Evolutionary conservation across 257 asterid species (phyloP), one percentile per base, ranked within the genome.

Genomic region (Gardenia jasminoides): DNA sequence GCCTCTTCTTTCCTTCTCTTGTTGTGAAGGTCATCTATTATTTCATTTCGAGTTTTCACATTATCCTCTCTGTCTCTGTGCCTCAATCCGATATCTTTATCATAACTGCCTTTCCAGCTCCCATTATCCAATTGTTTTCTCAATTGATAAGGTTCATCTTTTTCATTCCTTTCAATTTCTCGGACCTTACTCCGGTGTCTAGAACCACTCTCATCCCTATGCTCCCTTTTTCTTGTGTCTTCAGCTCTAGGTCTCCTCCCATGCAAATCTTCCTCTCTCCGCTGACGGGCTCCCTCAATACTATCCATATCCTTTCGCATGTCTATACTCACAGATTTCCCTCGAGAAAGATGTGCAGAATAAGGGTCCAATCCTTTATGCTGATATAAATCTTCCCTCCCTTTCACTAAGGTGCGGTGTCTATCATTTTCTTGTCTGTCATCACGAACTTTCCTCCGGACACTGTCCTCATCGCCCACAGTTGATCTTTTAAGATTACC

Each of bases 1-100:
- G 82, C 52, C 83, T 84, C 97, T 70, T 92, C 99, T 87, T 88
- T 91, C 88, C 97, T 92, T 87, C 92, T 89, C 84, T 88, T 92
- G 87, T 74, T 83, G 76, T 84, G 90, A 81, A 81, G 82, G 83
- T 87, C 93, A 82, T 88, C 97, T 41, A 81, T 79, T 46, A 84
- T 87, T 52, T 87, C 96, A 74, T 79, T 80, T 79, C 90, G 90
- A 64, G 79, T 79, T 87, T 87, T 93, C 43, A 82, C 56, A 81
- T 76, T 81, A 80, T 88, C 95, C 75, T 83, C 94, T 86, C 92
- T 85, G 64, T 87, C 96, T 86, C 94, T 90, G 41, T 83, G 90
- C 80, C 90, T 88, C 10, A 89, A 85, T 78, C 85, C 91, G 46
- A 81, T 54, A 81, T 88, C 93, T 78, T 85, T 91, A 56, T 92